Percentiles rank a stretch among this genome's conserved stretches.
Evolutionary conservation across 2,329 filamentous ascomycete species (phyloP).

Genomic region (Dactylellina drechsleri): DNA sequence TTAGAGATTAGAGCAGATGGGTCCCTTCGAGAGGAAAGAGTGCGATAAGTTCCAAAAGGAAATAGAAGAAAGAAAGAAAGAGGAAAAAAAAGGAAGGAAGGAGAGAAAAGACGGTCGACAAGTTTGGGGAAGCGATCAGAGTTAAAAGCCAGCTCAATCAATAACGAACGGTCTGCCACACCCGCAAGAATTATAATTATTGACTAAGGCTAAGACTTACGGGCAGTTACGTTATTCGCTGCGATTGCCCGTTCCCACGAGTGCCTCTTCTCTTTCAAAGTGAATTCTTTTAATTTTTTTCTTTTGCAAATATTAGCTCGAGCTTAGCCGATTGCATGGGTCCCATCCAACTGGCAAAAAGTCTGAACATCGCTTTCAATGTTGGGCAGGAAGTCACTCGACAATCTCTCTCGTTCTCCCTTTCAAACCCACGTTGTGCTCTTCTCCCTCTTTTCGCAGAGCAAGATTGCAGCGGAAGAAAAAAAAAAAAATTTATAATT

Average conservation of each 20-base stretch:
- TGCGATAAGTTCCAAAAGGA: constrained; percentile 53
- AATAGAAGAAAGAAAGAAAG: constrained; percentile 12
- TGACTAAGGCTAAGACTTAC: not conserved
- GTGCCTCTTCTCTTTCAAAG: too few relatives aligned
- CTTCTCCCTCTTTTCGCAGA: constrained; percentile 17
- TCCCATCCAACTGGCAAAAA: constrained; percentile 43
- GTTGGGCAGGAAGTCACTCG: constrained; percentile 52
- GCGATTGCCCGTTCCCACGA: not conserved
- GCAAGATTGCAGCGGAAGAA: not conserved
- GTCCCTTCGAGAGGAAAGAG: constrained; percentile 52
- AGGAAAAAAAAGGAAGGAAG: constrained; percentile 9
- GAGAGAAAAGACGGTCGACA: constrained; percentile 31
- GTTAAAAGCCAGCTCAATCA: constrained; percentile 45
- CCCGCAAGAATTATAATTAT: not conserved
- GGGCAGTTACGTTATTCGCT: not conserved
- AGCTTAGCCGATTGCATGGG: constrained; percentile 25
- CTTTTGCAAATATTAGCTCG: constrained; percentile 22
- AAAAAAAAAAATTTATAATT: constrained; percentile 39
- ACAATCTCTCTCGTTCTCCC: constrained; percentile 41
- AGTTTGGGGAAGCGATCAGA: constrained; percentile 40
- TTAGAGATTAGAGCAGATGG: constrained; percentile 35
- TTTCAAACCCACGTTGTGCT: not conserved
- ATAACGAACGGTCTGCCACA: constrained; percentile 12
- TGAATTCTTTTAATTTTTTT: constrained; percentile 23
- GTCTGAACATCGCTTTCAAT: constrained; percentile 25